phyloP scores from a whole-genome alignment of 305 asterid species.

The Fraxinus ornus region DNA sequence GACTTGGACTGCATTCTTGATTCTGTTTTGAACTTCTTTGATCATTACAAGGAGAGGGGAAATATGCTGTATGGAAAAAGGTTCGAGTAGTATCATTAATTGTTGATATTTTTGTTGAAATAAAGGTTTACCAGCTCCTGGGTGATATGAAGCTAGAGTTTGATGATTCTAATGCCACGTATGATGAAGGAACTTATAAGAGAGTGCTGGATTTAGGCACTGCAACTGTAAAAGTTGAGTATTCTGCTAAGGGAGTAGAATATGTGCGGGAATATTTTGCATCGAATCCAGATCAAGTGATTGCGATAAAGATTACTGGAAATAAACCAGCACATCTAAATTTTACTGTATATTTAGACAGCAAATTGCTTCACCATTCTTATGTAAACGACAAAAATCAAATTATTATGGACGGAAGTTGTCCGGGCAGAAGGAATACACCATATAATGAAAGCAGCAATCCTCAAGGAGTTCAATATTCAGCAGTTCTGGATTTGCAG shows the following conservation, averaged over 20 bases:
- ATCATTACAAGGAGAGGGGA: not conserved
- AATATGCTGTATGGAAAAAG: not conserved
- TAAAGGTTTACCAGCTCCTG: conserved; percentile 75
- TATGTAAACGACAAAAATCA: conserved; percentile 45
- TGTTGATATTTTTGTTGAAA: conserved; percentile 1
- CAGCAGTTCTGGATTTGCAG: conserved; percentile 72
- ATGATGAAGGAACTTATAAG: conserved; percentile 45
- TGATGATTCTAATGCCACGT: conserved; percentile 43
- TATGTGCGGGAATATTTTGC: conserved; percentile 59
- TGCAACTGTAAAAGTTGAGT: conserved; percentile 56
- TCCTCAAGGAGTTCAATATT: conserved; percentile 57
- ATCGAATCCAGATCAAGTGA: conserved; percentile 67
- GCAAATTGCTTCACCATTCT: conserved; percentile 59
- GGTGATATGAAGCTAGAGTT: conserved; percentile 73
- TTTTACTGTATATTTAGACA: conserved; percentile 52
- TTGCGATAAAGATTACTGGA: conserved; percentile 53
- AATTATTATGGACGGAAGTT: conserved; percentile 59
- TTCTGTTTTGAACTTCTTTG: not conserved
- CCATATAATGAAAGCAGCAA: conserved; percentile 25
- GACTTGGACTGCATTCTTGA: conserved; percentile 2
- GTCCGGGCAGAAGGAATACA: conserved; percentile 50
- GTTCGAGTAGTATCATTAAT: not conserved
- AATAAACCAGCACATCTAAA: conserved; percentile 49
- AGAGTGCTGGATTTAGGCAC: conserved; percentile 77
- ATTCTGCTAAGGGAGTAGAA: conserved; percentile 41